Conservation (phyloP, 148 eudicot species). For the Chenopodium quinoa region DNA sequence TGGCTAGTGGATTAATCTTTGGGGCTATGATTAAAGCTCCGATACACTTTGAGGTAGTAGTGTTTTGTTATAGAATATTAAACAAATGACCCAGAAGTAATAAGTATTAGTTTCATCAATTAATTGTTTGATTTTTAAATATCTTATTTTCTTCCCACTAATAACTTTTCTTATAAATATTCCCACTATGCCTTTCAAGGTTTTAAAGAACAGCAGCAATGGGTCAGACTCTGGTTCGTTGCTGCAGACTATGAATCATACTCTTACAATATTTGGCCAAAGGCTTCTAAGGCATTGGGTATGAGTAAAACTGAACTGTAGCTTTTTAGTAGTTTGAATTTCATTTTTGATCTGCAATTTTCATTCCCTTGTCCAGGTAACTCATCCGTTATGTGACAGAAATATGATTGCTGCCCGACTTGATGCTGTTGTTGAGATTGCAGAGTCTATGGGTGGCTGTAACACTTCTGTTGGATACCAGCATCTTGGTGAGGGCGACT, state of each 20-base stretch:
- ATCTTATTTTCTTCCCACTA: not conserved
- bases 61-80: not conserved
- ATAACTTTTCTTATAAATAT: not conserved
- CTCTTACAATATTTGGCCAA: slow-evolving; percentile 79
- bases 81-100: not conserved
- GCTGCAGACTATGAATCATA: slow-evolving; percentile 77
- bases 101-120: not conserved
- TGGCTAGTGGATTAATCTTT: not conserved
- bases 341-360: slow-evolving; percentile 20
- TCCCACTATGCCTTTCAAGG: slow-evolving; percentile 35
- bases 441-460: slow-evolving; percentile 60
- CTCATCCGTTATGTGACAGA: slow-evolving; percentile 87
- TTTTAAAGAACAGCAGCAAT: slow-evolving; percentile 72
- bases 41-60: not conserved
- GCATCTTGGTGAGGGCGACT: slow-evolving; percentile 26
- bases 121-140: not conserved
- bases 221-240: slow-evolving; percentile 90
- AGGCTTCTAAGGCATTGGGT: slow-evolving; percentile 96
- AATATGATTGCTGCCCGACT: slow-evolving; percentile 78
- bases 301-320: slow-evolving; percentile 26
- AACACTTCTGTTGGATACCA: slow-evolving; percentile 32
- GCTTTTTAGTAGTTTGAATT: slow-evolving; percentile 10
- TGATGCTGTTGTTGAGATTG: slow-evolving; percentile 85
- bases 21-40: not conserved
- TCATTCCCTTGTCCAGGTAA: slow-evolving; percentile 50